These are phyloP conservation scores for Lachancea thermotolerans DNA, from an alignment of 805 yeast genomes.

Conservation along the genomic window DNA sequence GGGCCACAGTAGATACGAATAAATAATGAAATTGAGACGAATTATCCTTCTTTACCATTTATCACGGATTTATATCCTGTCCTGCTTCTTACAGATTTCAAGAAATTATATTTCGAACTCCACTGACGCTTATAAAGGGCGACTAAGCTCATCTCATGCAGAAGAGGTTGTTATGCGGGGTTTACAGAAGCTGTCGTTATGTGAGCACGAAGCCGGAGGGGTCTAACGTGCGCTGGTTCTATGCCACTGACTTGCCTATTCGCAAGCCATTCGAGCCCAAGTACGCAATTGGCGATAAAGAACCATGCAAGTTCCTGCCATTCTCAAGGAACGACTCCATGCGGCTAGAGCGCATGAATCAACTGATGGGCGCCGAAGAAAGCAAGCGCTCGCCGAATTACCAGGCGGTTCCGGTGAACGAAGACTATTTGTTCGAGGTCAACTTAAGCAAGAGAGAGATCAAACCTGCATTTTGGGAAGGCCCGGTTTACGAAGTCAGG, in stretches of 20 bases:
- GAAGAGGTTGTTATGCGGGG: background rate
- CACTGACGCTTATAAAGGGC: background rate
- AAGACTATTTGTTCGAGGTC: slow-evolving; percentile 73
- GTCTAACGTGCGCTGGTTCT: slow-evolving; percentile 52
- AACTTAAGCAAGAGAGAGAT: slow-evolving; percentile 49
- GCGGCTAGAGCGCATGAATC: slow-evolving; percentile 49
- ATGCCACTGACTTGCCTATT: slow-evolving; percentile 73
- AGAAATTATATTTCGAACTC: background rate
- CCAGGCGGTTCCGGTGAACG: slow-evolving; percentile 55
- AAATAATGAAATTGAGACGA: background rate
- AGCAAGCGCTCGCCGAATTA: background rate
- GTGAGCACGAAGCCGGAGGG: slow-evolving; percentile 2
- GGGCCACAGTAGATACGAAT: slow-evolving; percentile 8
- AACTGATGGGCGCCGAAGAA: slow-evolving; percentile 11
- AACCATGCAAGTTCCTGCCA: slow-evolving; percentile 52
- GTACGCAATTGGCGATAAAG: slow-evolving; percentile 31
- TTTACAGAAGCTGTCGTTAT: background rate
- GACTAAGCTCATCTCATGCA: background rate
- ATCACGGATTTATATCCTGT: background rate
- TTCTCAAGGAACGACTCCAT: slow-evolving; percentile 59
- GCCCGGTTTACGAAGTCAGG: slow-evolving; percentile 75
- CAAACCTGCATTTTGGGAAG: slow-evolving; percentile 79
- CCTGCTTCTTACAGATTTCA: background rate
- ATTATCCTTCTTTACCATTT: background rate
- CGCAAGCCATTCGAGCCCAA: slow-evolving; percentile 56